Evolutionary conservation across 2,329 filamentous ascomycete species (phyloP).

Genomic region (Trichophaea hybrida): DNA sequence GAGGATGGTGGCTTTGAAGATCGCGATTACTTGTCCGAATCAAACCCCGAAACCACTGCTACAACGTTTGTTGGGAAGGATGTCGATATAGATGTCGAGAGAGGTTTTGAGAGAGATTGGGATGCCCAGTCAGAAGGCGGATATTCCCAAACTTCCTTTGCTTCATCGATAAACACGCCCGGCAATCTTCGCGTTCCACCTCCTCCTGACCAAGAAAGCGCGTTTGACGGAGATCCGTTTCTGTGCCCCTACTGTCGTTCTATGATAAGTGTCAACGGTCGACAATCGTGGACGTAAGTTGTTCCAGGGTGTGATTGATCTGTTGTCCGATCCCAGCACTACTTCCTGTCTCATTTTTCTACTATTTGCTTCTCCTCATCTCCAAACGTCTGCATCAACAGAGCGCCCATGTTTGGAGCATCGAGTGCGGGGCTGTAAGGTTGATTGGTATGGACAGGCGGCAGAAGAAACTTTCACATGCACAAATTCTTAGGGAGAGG

Average conservation of each 20-base stretch:
- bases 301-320: too few relatives aligned
- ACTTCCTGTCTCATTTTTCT: too few relatives aligned
- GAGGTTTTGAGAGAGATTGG: neutral
- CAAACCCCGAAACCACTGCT: constrained; percentile 2
- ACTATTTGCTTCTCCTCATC: too few relatives aligned
- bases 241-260: constrained; percentile 29
- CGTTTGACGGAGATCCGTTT: constrained; percentile 24
- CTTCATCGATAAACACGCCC: neutral
- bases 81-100: neutral
- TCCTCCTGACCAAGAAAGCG: constrained; percentile 23
- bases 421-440: too few relatives aligned
- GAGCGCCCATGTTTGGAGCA: too few relatives aligned
- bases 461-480: too few relatives aligned
- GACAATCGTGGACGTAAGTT: neutral
- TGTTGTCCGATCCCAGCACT: too few relatives aligned
- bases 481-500: neutral
- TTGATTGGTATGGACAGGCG: too few relatives aligned
- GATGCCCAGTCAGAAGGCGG: too few relatives aligned
- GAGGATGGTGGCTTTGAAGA: neutral
- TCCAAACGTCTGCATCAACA: too few relatives aligned
- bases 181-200: constrained; percentile 21
- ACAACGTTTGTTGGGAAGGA: constrained; percentile 8
- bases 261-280: neutral
- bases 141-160: neutral
- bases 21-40: constrained; percentile 2